A percentile compares a stretch with the other conserved stretches of the same genome.
Evolutionary conservation across 352 stramenopile species (phyloP).

Genomic region (Phytophthora citricola): DNA sequence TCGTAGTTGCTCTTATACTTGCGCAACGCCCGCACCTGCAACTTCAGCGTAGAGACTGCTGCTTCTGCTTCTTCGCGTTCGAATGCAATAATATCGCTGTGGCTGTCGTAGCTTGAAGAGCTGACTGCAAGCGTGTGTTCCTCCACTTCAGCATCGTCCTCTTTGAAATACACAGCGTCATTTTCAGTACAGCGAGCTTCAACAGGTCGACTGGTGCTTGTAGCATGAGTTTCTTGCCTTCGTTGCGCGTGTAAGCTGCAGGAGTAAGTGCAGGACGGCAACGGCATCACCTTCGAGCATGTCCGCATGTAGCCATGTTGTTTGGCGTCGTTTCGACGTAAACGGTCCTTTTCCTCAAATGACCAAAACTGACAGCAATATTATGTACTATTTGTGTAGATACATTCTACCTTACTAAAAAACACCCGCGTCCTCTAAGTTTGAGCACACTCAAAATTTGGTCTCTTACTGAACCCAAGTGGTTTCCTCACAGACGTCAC

Average conservation of each 20-base stretch:
- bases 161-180: slow-evolving; percentile 1
- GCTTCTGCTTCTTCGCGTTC: slow-evolving; percentile 22
- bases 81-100: slow-evolving; percentile 1
- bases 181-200: background rate
- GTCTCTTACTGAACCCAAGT: slow-evolving; percentile 2
- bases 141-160: slow-evolving; percentile 12
- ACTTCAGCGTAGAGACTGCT: slow-evolving; percentile 36
- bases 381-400: background rate
- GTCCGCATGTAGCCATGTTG: slow-evolving; percentile 28
- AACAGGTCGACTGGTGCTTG: background rate
- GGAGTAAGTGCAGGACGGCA: slow-evolving; percentile 15
- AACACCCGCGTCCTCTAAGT: background rate
- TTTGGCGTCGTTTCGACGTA: slow-evolving; percentile 28
- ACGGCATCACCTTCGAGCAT: background rate
- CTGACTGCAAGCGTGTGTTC: background rate
- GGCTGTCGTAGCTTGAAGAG: slow-evolving; percentile 7
- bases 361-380: background rate
- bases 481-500: slow-evolving; percentile 2
- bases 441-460: slow-evolving; percentile 1
- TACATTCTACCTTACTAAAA: background rate
- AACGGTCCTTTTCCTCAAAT: slow-evolving; percentile 9
- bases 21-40: slow-evolving; percentile 59
- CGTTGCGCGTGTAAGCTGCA: slow-evolving; percentile 5
- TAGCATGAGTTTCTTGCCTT: background rate
- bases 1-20: slow-evolving; percentile 87